Evolutionary conservation across 495 filamentous ascomycete species (phyloP).

Genomic region (Oidiodendron maius): DNA sequence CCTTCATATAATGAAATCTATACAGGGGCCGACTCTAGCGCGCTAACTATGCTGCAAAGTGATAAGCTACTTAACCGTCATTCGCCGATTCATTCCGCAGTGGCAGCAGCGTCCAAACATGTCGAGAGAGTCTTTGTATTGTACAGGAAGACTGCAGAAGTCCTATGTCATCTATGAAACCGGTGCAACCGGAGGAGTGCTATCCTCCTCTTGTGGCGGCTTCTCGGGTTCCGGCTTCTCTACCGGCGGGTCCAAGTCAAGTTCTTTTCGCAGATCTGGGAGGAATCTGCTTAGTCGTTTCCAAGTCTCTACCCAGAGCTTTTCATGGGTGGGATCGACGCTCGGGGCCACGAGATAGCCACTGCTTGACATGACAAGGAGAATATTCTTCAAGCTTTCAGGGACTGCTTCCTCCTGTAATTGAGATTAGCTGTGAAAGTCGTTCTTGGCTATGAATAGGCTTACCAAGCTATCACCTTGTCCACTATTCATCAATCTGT

Average conservation of each 20-base stretch:
- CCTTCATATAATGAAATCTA: not conserved
- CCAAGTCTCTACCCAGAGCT: conserved; percentile 76
- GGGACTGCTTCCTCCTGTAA: conserved; percentile 86
- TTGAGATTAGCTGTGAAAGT: not conserved
- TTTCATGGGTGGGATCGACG: conserved; percentile 48
- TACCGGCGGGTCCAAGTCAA: conserved; percentile 33
- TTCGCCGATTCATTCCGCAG: not conserved
- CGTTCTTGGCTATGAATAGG: conserved; percentile 4
- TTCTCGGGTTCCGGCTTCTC: conserved; percentile 3
- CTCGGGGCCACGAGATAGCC: conserved; percentile 76
- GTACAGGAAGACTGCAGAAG: not conserved
- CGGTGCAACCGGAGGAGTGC: not conserved
- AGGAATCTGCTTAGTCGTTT: conserved; percentile 86
- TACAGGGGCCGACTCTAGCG: conserved; percentile 1
- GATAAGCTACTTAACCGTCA: not conserved
- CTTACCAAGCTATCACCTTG: conserved; percentile 84
- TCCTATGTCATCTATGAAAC: conserved; percentile 3
- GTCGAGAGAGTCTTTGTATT: not conserved
- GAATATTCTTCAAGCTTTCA: conserved; percentile 92
- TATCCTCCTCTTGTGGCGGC: not conserved
- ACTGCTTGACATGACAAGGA: conserved; percentile 90
- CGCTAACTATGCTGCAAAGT: conserved; percentile 3
- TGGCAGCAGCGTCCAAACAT: not conserved
- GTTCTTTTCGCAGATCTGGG: conserved; percentile 58
- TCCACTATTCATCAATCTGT: conserved; percentile 93